Evolutionary conservation across 257 asterid species (phyloP), one percentile per base, ranked within the genome.

Genomic region (Nicotiana undulata): DNA sequence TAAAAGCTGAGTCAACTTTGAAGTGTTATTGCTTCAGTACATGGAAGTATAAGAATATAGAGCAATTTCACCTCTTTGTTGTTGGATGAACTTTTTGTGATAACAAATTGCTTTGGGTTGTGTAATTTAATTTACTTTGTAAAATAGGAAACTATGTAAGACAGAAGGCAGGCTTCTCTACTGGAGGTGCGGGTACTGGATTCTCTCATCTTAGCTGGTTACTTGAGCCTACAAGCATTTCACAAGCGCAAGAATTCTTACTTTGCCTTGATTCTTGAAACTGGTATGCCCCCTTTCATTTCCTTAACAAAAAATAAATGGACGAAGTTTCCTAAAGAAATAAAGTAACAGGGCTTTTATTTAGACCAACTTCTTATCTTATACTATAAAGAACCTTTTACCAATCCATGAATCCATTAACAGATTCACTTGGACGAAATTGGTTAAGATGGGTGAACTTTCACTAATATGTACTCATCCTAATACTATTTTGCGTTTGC

Each of bases 201-300:
- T 67, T 85, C 91, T 75, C 93, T 96, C 77, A 40, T 94, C 75
- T 90, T 94, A 52, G 99, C 99, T 75, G 98, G 98, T 52, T 94
- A 92, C 70, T 88, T 96, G 87, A 96, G 98, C 64, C 94, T 96
- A 53, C 97, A 94, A 82, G 97, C 98, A 31, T 96, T 86, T 81
- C 93, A 90, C 34, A 94, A 90, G 77, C 95, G 94, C 86, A 91
- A 84, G 83, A 96, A 89, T 79, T 96, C 99, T 56, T 91, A 90
- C 84, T 74, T 91, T 28, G 95, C 97, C 46, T 88, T 87, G 66
- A 79, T 92, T 83, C 94, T 96, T 44, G 91, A 96, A 85, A 91
- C 98, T 20, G 97, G 99, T 92, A 84, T 26, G 2, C 60, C 87
- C 58, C 67, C 49, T 74, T 72, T 80, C 82, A 51, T 70, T 80